phyloP scores from a whole-genome alignment of 2,329 filamentous ascomycete genomes.

The Cryphonectria parasitica region DNA sequence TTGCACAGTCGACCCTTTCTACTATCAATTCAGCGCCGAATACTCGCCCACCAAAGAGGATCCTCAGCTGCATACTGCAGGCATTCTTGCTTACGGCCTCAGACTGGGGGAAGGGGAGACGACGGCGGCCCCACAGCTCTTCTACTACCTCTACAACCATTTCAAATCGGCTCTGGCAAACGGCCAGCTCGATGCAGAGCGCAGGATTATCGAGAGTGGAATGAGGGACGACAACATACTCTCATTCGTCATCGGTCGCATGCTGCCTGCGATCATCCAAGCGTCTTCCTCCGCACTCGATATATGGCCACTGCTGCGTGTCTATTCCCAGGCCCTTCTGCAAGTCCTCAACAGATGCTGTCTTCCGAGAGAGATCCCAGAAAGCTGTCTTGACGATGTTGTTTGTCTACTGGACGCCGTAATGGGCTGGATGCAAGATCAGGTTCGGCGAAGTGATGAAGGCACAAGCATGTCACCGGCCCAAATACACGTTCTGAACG shows the following conservation, averaged over 20 bases:
- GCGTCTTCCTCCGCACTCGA: conserved; percentile 41
- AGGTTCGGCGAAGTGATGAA: conserved; percentile 18
- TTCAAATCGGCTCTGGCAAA: conserved; percentile 59
- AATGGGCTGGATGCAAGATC: conserved; percentile 31
- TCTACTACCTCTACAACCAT: conserved; percentile 61
- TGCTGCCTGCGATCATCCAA: conserved; percentile 58
- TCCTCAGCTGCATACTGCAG: conserved; percentile 59
- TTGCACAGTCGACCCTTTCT: conserved; percentile 58
- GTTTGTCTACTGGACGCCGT: conserved; percentile 39
- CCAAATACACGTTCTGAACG: conserved; percentile 34
- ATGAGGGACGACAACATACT: conserved; percentile 51
- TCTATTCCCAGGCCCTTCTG: conserved; percentile 52
- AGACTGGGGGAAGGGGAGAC: conserved; percentile 56
- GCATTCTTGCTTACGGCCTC: conserved; percentile 59
- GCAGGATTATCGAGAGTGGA: conserved; percentile 50
- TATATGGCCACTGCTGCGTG: conserved; percentile 54
- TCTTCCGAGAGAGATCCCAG: conserved; percentile 44
- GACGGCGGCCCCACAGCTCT: conserved; percentile 53
- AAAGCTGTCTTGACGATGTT: conserved; percentile 40
- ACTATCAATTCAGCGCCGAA: conserved; percentile 58
- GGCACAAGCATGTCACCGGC: conserved; percentile 24
- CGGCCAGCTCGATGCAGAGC: conserved; percentile 51
- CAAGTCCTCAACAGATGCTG: conserved; percentile 40
- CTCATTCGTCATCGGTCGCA: conserved; percentile 53
- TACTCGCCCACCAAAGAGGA: conserved; percentile 61